Conservation (phyloP, 768 basidiomycete genomes). For the Boletus rubroflammeus region DNA sequence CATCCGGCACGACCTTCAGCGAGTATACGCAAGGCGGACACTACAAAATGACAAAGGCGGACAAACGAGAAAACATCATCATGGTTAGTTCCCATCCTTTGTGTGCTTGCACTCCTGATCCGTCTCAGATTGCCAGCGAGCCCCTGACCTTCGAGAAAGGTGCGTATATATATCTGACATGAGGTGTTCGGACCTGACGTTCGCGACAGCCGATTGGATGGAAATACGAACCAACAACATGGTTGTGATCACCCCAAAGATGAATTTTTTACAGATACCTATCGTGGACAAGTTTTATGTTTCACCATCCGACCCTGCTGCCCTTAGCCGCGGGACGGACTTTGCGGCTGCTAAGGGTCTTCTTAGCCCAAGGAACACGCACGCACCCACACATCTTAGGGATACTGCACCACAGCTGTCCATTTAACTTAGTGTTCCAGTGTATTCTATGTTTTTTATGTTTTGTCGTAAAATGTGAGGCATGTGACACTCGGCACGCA, state of each 20-base stretch:
- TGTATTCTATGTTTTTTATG: conserved; percentile 1
- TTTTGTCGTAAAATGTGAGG: background rate
- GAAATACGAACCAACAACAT: conserved; percentile 96
- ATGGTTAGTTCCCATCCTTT: conserved; percentile 46
- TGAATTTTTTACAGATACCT: conserved; percentile 91
- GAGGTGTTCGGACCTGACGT: background rate
- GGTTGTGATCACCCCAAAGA: conserved; percentile 93
- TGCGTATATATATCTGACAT: conserved; percentile 24
- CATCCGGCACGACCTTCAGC: conserved; percentile 90
- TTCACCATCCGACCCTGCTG: conserved; percentile 76
- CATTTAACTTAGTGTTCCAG: conserved; percentile 8
- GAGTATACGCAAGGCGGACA: conserved; percentile 87
- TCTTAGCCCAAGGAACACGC: conserved; percentile 54
- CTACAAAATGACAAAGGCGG: conserved; percentile 93
- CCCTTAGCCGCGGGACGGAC: conserved; percentile 64
- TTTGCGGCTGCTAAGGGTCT: conserved; percentile 90
- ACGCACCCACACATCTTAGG: conserved; percentile 20
- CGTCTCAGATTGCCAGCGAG: conserved; percentile 75
- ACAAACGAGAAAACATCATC: conserved; percentile 95
- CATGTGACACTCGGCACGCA: conserved; percentile 6
- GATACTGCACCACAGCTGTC: conserved; percentile 20
- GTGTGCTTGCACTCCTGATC: conserved; percentile 9
- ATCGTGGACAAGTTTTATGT: conserved; percentile 93
- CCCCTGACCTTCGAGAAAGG: conserved; percentile 96
- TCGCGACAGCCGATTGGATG: conserved; percentile 84